A percentile compares a stretch with the other conserved stretches of the same genome.
Evolutionary conservation across 345 rosid species (phyloP).

Genomic region (Ailanthus altissimus): DNA sequence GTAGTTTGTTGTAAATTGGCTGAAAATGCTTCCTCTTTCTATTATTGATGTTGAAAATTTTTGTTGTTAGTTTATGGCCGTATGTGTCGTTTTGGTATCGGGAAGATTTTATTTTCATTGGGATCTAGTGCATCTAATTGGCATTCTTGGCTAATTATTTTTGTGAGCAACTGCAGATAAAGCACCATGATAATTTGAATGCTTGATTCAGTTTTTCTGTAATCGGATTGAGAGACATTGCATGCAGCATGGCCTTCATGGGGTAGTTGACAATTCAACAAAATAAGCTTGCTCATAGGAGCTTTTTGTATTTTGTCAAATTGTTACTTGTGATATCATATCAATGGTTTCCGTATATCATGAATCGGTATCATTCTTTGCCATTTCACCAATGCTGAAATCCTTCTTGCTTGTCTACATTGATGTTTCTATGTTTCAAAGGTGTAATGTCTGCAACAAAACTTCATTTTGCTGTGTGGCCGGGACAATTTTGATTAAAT

Average conservation of each 20-base stretch:
- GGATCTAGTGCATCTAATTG: not conserved
- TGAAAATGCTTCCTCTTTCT: not conserved
- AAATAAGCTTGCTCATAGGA: constrained; percentile 4
- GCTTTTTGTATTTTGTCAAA: not conserved
- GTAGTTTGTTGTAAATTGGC: not conserved
- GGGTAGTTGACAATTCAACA: not conserved
- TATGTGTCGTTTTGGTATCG: not conserved
- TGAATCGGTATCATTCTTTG: not conserved
- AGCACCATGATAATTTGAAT: not conserved
- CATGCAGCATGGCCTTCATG: not conserved
- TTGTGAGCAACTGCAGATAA: not conserved
- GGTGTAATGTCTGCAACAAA: not conserved
- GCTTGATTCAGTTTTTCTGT: not conserved
- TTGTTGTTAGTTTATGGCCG: not conserved
- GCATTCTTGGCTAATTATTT: not conserved
- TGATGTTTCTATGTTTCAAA: not conserved
- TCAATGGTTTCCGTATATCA: not conserved
- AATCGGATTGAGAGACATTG: not conserved
- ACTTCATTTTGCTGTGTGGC: not conserved
- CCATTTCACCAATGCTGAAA: not conserved
- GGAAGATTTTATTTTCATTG: not conserved
- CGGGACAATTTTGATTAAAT: not conserved
- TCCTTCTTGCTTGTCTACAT: not conserved
- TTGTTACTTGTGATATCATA: not conserved
- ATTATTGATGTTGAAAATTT: not conserved